Conservation (phyloP, 2,329 filamentous ascomycete genomes). For the Fusarium tjaetaba region DNA sequence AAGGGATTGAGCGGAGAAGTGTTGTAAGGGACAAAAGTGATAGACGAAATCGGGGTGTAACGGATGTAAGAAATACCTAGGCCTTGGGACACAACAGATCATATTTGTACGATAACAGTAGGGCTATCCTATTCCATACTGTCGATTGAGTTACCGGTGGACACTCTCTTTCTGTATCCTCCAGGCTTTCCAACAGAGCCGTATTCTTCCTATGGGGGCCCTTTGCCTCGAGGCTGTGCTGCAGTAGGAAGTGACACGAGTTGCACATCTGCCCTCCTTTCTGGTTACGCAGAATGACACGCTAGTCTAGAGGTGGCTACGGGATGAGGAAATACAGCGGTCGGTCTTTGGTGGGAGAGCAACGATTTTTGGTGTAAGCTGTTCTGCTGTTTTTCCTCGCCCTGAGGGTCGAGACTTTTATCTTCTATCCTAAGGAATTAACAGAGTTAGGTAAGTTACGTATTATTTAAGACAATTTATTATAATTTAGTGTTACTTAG, state of each 20-base stretch:
- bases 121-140: not conserved
- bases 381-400: too few relatives aligned
- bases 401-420: not conserved
- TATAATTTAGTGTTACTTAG: too few relatives aligned
- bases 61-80: not conserved
- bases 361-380: too few relatives aligned
- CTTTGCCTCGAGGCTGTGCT: not conserved
- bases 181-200: not conserved
- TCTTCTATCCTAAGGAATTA: too few relatives aligned
- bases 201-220: not conserved
- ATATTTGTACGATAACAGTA: not conserved
- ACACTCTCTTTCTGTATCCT: not conserved
- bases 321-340: too few relatives aligned
- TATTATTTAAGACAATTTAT: too few relatives aligned
- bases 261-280: not conserved
- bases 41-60: not conserved
- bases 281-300: not conserved
- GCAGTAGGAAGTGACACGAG: not conserved
- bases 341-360: too few relatives aligned
- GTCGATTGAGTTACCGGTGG: not conserved
- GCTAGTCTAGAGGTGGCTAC: too few relatives aligned
- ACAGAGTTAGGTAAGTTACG: too few relatives aligned
- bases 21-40: not conserved
- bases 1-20: not conserved
- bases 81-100: not conserved